Conservation (phyloP, 176 grass and related monocot genomes). For the Ensete ventricosum region DNA sequence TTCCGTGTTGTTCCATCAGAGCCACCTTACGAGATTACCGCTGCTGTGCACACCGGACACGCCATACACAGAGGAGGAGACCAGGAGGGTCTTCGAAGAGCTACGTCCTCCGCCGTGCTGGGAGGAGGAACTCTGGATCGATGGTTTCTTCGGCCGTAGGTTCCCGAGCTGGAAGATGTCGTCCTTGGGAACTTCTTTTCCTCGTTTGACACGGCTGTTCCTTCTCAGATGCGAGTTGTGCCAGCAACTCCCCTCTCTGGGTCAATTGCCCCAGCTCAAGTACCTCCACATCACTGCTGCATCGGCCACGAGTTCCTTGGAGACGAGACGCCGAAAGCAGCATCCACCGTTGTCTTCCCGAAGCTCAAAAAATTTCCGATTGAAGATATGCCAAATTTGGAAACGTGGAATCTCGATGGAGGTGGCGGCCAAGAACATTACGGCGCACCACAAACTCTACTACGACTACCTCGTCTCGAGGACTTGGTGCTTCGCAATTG, state of each 20-base stretch:
- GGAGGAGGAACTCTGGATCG: slow-evolving; percentile 46
- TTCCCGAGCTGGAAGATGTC: slow-evolving; percentile 45
- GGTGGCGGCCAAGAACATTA: too few species aligned
- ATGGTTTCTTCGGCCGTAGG: slow-evolving; percentile 39
- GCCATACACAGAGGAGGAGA: too few species aligned
- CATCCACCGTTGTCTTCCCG: slow-evolving; percentile 26
- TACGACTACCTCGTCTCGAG: slow-evolving; percentile 32
- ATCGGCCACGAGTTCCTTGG: slow-evolving; percentile 22
- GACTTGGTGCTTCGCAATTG: slow-evolving; percentile 53
- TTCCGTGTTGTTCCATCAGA: too few species aligned
- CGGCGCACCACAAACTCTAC: not conserved
- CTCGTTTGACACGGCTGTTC: slow-evolving; percentile 39
- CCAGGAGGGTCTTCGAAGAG: slow-evolving; percentile 45
- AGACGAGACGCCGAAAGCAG: slow-evolving; percentile 27
- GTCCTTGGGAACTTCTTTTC: slow-evolving; percentile 25
- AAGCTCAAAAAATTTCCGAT: slow-evolving; percentile 48
- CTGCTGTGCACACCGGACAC: too few species aligned
- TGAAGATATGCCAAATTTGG: slow-evolving; percentile 35
- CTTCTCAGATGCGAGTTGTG: slow-evolving; percentile 42
- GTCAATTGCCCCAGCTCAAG: slow-evolving; percentile 42
- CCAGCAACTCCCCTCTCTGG: slow-evolving; percentile 34
- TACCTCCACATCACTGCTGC: slow-evolving; percentile 43
- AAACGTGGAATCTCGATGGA: slow-evolving; percentile 38
- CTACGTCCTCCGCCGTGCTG: slow-evolving; percentile 41
- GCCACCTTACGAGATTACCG: too few species aligned